Evolutionary conservation across 306 rosid genomes (phyloP).

Genomic region (Mucuna pruriens): DNA sequence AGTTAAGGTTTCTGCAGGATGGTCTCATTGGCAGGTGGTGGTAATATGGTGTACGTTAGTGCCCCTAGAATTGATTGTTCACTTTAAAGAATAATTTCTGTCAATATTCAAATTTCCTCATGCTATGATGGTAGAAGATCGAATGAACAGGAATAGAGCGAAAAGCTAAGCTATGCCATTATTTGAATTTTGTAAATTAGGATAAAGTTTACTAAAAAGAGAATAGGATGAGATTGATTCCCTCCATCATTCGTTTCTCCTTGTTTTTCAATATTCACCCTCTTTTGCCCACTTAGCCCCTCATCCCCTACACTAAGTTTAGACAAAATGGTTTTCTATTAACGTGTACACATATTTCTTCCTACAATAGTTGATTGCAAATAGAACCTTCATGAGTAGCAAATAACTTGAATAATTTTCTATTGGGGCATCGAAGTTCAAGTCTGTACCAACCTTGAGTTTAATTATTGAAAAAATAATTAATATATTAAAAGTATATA

Average conservation of each 20-base stretch:
- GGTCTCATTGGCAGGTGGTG: not conserved
- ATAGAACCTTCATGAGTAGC: no score
- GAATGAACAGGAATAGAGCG: not conserved
- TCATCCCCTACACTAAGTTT: no score
- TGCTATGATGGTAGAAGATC: not conserved
- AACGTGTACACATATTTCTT: no score
- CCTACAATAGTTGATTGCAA: no score
- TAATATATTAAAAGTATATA: no score
- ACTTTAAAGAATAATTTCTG: slow-evolving; percentile 3
- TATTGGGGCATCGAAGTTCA: no score
- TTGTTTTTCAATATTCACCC: no score
- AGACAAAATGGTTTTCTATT: no score
- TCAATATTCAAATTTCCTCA: not conserved
- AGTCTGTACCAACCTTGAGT: no score
- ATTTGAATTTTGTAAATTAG: not conserved
- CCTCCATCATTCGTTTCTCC: not conserved
- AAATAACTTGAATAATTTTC: no score
- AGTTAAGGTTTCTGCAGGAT: slow-evolving; percentile 13
- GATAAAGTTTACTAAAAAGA: not conserved
- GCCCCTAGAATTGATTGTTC: slow-evolving; percentile 1
- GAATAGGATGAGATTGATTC: not conserved
- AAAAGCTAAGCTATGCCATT: not conserved
- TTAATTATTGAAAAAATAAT: no score
- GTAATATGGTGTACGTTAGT: not conserved
- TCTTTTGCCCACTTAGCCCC: no score